Base-by-base conservation (phyloP, 768 basidiomycete genomes). In the Solioccasus polychromus region DNA sequence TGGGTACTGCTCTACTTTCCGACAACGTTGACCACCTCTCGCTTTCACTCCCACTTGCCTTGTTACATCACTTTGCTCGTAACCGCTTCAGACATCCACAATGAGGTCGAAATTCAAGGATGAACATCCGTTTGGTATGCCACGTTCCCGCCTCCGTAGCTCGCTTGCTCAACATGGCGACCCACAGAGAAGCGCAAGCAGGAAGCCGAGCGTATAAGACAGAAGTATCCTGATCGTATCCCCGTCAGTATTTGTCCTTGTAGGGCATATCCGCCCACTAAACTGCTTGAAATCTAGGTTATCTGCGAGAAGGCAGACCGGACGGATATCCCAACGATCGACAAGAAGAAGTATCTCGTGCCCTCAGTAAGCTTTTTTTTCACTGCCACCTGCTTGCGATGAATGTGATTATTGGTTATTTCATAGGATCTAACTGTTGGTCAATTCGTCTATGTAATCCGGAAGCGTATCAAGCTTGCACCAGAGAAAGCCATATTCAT, bases 261-360 rank as follows among this genome's bases (percentile, higher is more conserved):
- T 28, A 30, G 41, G 35, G 18, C 25, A 38, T 39, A 41, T 52
- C 37, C 15, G 35, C 25, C 32, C 41, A 50, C 52, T 37, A 52
- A 25, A 24, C 35, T 44, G 28, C 26, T 38, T 35, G 44, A 30
- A 39, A 45, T 48, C 31, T 56, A 97, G 94, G 95, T 99, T 46
- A 99, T 99, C 71, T 99, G 96, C 72, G 96, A 99, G 80, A 97
- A 96, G 74, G 94, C 92, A 39, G 94, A 98, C 75, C 81, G 88
- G 61, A 94, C 93, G 44, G 96, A 99, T 73, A 98, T 99, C 67
- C 91, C 94, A 1, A 94, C 93, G 23, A 97, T 99, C 66, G 96
- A 99, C 79, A 99, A 99, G 89, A 98, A 99, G 93, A 99, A 99
- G 77, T 99, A 99, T 59, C 78, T 99, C 42, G 96, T 99, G 9